Evolutionary conservation across 2,329 filamentous ascomycete species (phyloP).

Genomic region (Fusarium poae): DNA sequence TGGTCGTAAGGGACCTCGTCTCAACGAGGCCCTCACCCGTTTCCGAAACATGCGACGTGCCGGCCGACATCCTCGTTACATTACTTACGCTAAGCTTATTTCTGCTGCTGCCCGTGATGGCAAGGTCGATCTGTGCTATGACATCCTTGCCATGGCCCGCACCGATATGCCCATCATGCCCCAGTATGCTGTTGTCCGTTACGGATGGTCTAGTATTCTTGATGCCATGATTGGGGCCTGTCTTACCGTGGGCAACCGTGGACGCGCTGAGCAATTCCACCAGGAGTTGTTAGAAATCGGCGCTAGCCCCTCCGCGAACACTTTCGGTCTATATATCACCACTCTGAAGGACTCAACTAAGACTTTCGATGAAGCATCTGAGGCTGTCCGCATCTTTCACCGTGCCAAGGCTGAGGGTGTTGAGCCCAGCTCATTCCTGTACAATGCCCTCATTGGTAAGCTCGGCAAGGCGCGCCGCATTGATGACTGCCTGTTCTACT

Average conservation of each 20-base stretch:
- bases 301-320: conserved; percentile 93
- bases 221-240: conserved; percentile 97
- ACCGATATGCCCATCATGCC: conserved; percentile 86
- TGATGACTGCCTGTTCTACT: conserved; percentile 98
- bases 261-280: conserved; percentile 86
- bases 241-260: conserved; percentile 83
- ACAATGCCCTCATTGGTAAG: conserved; percentile 98
- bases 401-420: conserved; percentile 94
- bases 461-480: conserved; percentile 97
- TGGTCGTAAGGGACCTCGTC: conserved; percentile 77
- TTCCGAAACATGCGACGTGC: conserved; percentile 94
- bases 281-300: conserved; percentile 93
- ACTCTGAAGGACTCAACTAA: conserved; percentile 97
- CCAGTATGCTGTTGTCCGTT: conserved; percentile 88
- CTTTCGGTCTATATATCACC: conserved; percentile 98
- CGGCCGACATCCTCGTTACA: conserved; percentile 92
- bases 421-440: conserved; percentile 95
- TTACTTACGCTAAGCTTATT: conserved; percentile 96
- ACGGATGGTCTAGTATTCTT: conserved; percentile 96
- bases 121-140: conserved; percentile 84
- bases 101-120: conserved; percentile 87
- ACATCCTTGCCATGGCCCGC: conserved; percentile 90
- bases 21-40: conserved; percentile 84
- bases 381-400: conserved; percentile 97
- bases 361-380: conserved; percentile 97